Evolutionary conservation across 352 stramenopile species (phyloP).

Genomic region (Globisporangium paddicum): DNA sequence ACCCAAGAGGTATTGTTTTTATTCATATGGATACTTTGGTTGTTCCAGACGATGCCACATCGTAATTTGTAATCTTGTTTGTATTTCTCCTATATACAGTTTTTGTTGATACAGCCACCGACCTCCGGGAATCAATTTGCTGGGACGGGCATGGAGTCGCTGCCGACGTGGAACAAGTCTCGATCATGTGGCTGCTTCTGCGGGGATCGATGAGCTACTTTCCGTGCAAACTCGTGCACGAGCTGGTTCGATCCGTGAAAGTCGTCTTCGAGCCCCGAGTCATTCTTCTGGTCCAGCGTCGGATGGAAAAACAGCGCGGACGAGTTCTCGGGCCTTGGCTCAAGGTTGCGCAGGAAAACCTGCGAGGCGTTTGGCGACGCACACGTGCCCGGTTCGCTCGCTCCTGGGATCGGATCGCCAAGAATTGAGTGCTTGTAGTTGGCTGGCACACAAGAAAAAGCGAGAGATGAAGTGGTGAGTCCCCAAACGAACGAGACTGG

Average conservation of each 20-base stretch:
- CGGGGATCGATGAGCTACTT: conserved; percentile 15
- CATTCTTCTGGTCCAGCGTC: conserved; percentile 47
- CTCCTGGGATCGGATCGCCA: conserved; percentile 52
- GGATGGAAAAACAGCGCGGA: conserved; percentile 55
- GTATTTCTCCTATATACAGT: background rate
- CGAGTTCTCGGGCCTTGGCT: conserved; percentile 49
- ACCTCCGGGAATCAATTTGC: conserved; percentile 4
- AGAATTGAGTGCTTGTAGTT: conserved; percentile 71
- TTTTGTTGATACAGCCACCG: background rate
- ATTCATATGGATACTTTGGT: background rate
- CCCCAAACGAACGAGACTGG: background rate
- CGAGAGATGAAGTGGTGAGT: background rate
- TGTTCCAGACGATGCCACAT: background rate
- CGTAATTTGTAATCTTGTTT: background rate
- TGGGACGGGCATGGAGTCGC: conserved; percentile 5
- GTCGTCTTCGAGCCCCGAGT: conserved; percentile 52
- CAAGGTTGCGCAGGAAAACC: conserved; percentile 50
- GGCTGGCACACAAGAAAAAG: conserved; percentile 17
- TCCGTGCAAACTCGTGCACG: conserved; percentile 42
- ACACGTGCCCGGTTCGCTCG: conserved; percentile 20
- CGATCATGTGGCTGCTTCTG: background rate
- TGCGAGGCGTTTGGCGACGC: conserved; percentile 28
- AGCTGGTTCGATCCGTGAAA: conserved; percentile 43
- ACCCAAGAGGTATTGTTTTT: background rate
- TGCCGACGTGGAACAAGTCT: conserved; percentile 13